Evolutionary conservation across 2,329 filamentous ascomycete genomes (phyloP), one percentile per base, ranked within the genome.

Genomic region (Albifimbria verrucaria): DNA sequence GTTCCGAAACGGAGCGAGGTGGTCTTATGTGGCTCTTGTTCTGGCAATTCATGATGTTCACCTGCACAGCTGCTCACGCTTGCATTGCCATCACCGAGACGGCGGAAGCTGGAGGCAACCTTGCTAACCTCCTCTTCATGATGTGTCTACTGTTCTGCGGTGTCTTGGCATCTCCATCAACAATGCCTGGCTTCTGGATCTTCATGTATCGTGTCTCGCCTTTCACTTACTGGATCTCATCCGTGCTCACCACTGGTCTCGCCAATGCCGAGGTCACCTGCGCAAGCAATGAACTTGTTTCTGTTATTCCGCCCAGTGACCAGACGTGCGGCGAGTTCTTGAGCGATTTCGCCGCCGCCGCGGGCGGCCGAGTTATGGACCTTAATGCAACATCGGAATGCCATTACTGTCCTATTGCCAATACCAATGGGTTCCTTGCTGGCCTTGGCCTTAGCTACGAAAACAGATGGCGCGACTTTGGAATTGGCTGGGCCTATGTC

Each of bases 121-220:
- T 90, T 48, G 85, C 85, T 49, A 86, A 87, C 46, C 64, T 89
- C 42, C 66, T 85, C 59, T 88, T 89, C 72, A 81, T 82, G 50
- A 71, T 90, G 52, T 80, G 75, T 24, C 72, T 90, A 20, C 76
- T 86, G 56, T 90, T 89, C 77, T 86, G 83, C 58, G 74, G 70
- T 55, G 83, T 91, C 23, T 74, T 91, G 54, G 83, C 83, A 1
- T 68, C 75, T 2, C 85, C 85, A 0, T 61, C 67, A 0, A 68
- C 72, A 1, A 77, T 90, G 43, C 87, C 87, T 0, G 73, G 79
- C 2, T 89, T 90, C 75, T 90, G 88, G 88, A 83, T 84, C 59
- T 88, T 85, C 72, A 85, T 88, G 81, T 89, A 89, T 68, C 79
- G 85, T 36, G 71, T 87, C 42, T 87, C 82, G 0, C 87, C 88